phyloP scores from a whole-genome alignment of 179 eudicot genomes.

The Silene coronaria region DNA sequence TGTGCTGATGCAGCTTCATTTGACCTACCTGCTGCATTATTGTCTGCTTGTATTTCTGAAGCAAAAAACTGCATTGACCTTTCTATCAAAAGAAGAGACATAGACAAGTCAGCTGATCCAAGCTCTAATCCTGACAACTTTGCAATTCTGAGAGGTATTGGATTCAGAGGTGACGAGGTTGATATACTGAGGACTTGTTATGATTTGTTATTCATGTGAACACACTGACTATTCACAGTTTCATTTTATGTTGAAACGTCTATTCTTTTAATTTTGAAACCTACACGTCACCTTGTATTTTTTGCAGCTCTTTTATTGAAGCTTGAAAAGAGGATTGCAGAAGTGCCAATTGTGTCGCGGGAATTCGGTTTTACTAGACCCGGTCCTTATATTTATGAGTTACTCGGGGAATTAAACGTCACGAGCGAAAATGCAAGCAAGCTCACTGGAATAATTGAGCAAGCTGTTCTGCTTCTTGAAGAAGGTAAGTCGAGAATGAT shows the following conservation, averaged over 20 bases:
- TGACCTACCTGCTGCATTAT: constrained; percentile 65
- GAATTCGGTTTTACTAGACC: constrained; percentile 92
- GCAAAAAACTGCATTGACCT: constrained; percentile 80
- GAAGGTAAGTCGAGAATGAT: constrained; percentile 53
- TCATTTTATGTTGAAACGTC: not conserved
- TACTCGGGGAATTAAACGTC: constrained; percentile 74
- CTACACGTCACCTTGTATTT: constrained; percentile 8
- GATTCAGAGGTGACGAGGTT: not conserved
- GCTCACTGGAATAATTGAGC: constrained; percentile 68
- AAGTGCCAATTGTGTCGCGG: constrained; percentile 71
- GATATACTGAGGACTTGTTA: constrained; percentile 18
- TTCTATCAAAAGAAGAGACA: constrained; percentile 60
- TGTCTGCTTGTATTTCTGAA: constrained; percentile 88
- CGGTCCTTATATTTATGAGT: constrained; percentile 87
- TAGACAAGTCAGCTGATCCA: constrained; percentile 56
- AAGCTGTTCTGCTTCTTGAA: constrained; percentile 78
- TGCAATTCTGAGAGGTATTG: constrained; percentile 89
- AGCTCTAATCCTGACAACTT: constrained; percentile 69
- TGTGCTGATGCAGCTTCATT: constrained; percentile 97
- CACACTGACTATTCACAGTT: not conserved
- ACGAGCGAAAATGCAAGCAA: constrained; percentile 50
- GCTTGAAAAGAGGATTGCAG: constrained; percentile 91
- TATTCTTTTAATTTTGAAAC: constrained; percentile 5
- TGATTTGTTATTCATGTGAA: constrained; percentile 6
- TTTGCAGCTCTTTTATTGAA: constrained; percentile 79